Evolutionary conservation across 73 alveolate genomes (phyloP).

Genomic region (Paramecium octaurelia): DNA sequence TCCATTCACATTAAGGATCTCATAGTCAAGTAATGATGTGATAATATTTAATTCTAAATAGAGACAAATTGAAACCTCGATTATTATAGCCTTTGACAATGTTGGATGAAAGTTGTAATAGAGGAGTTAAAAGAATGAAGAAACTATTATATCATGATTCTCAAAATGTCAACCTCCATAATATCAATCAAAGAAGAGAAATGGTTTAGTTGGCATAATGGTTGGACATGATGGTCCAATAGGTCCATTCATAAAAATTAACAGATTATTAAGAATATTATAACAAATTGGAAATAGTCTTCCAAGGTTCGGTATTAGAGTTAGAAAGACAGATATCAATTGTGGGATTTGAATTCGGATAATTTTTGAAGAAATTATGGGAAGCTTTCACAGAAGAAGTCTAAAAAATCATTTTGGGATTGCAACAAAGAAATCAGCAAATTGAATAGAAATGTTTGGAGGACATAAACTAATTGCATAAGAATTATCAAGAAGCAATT

Average conservation of each 20-base stretch:
- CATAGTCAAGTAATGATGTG: not conserved
- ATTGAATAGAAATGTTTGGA: not conserved
- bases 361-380: conserved; percentile 23
- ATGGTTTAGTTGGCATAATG: conserved; percentile 30
- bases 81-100: not conserved
- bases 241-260: not conserved
- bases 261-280: conserved; percentile 44
- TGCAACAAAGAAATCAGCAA: not conserved
- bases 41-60: not conserved
- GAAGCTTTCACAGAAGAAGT: not conserved
- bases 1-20: not conserved
- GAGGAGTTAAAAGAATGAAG: conserved; percentile 5
- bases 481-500: not conserved
- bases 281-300: not conserved
- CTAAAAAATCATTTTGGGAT: not conserved
- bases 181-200: conserved; percentile 20
- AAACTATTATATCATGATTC: conserved; percentile 34
- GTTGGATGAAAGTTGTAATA: conserved; percentile 26
- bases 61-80: not conserved
- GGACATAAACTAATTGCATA: not conserved
- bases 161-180: not conserved
- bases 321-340: conserved; percentile 1
- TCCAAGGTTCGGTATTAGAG: not conserved
- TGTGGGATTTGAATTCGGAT: conserved; percentile 19
- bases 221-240: conserved; percentile 34